Conservation (phyloP, 257 asterid genomes). For the Rauvolfia tetraphylla region DNA sequence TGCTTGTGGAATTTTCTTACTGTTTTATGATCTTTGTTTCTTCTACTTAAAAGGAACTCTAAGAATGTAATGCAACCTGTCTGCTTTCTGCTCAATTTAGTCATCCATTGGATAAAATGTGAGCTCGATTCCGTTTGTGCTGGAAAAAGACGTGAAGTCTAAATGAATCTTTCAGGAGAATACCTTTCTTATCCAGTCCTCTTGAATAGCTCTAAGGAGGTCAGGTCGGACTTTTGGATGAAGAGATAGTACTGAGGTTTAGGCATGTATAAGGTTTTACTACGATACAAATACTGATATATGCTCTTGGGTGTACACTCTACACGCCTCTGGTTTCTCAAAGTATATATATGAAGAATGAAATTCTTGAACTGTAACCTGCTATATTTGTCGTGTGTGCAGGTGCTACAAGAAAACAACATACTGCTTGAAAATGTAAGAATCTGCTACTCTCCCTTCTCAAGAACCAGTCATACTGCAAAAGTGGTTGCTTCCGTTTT, state of each 20-base stretch:
- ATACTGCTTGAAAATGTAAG: conserved; percentile 56
- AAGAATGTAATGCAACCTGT: background rate
- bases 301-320: background rate
- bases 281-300: conserved; percentile 1
- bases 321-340: background rate
- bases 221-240: background rate
- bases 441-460: conserved; percentile 91
- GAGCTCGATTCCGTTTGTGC: background rate
- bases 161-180: background rate
- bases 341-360: background rate
- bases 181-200: too few species aligned
- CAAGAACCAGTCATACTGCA: conserved; percentile 91
- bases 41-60: background rate
- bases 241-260: background rate
- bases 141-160: background rate
- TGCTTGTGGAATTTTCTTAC: background rate
- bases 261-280: background rate
- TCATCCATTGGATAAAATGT: background rate
- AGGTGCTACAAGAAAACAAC: conserved; percentile 54
- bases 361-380: background rate
- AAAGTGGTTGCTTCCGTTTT: conserved; percentile 67
- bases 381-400: conserved; percentile 8
- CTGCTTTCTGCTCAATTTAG: background rate
- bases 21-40: background rate
- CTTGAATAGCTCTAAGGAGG: background rate